A percentile compares a stretch with the other conserved stretches of the same genome.
phyloP scores from a whole-genome alignment of 805 yeast genomes.

The Metschnikowia amazonensis region DNA sequence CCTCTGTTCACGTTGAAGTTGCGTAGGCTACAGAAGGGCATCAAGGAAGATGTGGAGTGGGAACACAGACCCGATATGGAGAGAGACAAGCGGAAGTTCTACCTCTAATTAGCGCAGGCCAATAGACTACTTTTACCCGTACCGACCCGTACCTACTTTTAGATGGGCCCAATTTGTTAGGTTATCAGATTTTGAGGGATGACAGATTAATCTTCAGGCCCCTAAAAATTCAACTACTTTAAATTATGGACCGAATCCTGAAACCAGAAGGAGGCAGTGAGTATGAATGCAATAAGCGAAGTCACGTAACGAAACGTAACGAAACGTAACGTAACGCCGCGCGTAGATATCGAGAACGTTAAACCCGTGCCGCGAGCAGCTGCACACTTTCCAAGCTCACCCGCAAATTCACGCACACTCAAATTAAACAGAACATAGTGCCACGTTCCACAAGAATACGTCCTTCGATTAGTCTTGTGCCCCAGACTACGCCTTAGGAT shows the following conservation, averaged over 20 bases:
- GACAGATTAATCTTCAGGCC: no score
- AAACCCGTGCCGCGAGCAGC: conserved; percentile 7
- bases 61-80: conserved; percentile 97
- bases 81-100: conserved; percentile 88
- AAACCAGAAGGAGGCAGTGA: background rate
- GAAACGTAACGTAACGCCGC: background rate
- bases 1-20: conserved; percentile 92
- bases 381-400: conserved; percentile 3
- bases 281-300: no score
- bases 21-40: conserved; percentile 86
- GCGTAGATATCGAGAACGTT: background rate
- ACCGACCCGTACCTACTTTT: background rate
- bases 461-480: background rate
- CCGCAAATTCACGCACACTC: conserved; percentile 5
- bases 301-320: background rate
- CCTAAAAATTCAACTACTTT: no score
- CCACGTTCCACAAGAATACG: background rate
- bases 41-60: conserved; percentile 92
- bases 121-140: background rate
- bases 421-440: background rate
- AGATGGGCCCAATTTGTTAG: background rate
- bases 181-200: no score
- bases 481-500: background rate
- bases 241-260: no score
- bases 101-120: conserved; percentile 43